Evolutionary conservation across 176 grass and related monocot genomes (phyloP), one percentile per base, ranked within the genome.

Genomic region (Cenchrus americanus): DNA sequence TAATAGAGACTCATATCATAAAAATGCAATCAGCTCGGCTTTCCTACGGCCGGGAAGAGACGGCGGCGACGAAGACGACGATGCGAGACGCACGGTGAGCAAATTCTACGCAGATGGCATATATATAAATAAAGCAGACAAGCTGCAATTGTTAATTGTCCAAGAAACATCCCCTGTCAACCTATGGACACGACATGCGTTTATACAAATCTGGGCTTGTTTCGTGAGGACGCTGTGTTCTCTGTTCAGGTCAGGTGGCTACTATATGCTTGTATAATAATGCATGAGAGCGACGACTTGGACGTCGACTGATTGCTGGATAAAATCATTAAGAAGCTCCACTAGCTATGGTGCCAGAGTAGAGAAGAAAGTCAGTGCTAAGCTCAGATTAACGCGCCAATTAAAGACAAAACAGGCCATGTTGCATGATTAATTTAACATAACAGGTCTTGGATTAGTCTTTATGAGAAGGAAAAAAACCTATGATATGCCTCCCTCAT

Each of bases 111-210:
- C 52, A 55, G 22, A 57, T 44, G 62, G 13, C 63, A 1, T 63
- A 15, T 58, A 15, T 64, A 64, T 32, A 32, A 15, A 64, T 15
- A 75, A 79, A 53, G 30, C 5, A 5, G 22, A 21, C 24, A 63
- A 23, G 57, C 57, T 22, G 22, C 9, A 59, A 59, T 59, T 59
- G 57, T 59, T 7, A 37, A n/a, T 53, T 85, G 54, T 58, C 78
- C 34, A 71, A 42, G 78, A 81, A 86, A 82, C 57, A 82, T 77
- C 83, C 72, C 58, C 24, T 82, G 72, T 81, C 58, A 27, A 48
- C 50, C 19, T 85, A 53, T 22, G 53, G 78, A 74, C 76, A 84
- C 62, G 71, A 50, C 81, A 67, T n/a, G 65, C 43, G 18, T 8
- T 34, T 50, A 78, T 64, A 64, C n/a, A 63, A 64, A 64, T 2